Base-by-base conservation (phyloP, 176 grass and related monocot species). In the Musa beccarii region DNA sequence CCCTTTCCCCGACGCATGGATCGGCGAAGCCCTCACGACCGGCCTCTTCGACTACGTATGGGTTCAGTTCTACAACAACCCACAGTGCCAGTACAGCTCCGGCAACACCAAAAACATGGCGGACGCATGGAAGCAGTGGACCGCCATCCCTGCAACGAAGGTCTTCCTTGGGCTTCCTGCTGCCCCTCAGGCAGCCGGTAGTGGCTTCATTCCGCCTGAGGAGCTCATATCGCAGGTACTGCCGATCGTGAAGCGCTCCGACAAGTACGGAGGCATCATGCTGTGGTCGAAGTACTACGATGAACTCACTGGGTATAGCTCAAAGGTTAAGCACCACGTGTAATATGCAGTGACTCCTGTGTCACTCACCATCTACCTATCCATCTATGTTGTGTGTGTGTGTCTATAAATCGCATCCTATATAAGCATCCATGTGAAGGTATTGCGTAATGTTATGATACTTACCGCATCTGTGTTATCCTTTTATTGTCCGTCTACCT, bases 221-320 rank as follows among this genome's bases (percentile, higher is more conserved):
- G 81, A 80, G 49, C 76, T 92, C 54, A 43, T 79, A 0, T 55
- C 69, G 11, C 2, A 82, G 28, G 86, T 92, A 72, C 86, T 92
- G 8, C 86, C 86, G 1, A 77, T 75, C 62, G 77, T 92, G 7
- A 86, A 72, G 84, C 68, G 79, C 10, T 84, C 89, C 0, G n/a
- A 59, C 16, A 92, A 92, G 79, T 92, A 89, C n/a, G 86, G 89
- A 5, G 89, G 89, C 6, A 92, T 92, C 75, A 89, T 92, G 89
- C 63, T 92, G 24, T 92, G 89, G 89, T 89, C 89, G 0, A 86
- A 87, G 73, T 92, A 62, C 79, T 89, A 82, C 70, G 89, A 92
- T 68, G 81, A 74, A 49, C 86, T 84, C 67, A 89, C 84, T 0
- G 84, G 79, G 54, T 92, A 86, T 73, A 92, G 79, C 77, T 23